Percentiles rank a stretch among this genome's conserved stretches.
phyloP scores from a whole-genome alignment of 805 yeast species.

The Metschnikowia colocasiae region DNA sequence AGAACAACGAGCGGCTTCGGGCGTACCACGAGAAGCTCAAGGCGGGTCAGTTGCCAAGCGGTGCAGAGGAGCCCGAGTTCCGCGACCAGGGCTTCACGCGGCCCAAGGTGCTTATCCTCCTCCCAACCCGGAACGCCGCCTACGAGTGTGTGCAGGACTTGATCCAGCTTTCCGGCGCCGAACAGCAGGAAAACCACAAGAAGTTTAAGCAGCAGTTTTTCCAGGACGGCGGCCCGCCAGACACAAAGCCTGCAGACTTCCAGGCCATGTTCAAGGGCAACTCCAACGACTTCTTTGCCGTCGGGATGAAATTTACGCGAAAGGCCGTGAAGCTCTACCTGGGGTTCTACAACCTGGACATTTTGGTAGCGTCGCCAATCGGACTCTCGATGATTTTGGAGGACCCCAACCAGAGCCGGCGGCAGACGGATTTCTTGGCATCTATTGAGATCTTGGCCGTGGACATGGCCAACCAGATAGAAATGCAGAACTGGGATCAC shows the following conservation, averaged over 20 bases:
- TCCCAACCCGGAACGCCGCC: slow-evolving; percentile 82
- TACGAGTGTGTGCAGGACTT: slow-evolving; percentile 63
- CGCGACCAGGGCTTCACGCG: slow-evolving; percentile 95
- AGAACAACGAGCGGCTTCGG: slow-evolving; percentile 61
- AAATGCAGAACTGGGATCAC: slow-evolving; percentile 93
- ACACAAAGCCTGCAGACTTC: slow-evolving; percentile 78
- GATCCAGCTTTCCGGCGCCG: slow-evolving; percentile 59
- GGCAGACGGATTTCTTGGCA: slow-evolving; percentile 77
- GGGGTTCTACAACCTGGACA: slow-evolving; percentile 78
- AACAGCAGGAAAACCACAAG: slow-evolving; percentile 75
- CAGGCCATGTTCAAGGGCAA: slow-evolving; percentile 79
- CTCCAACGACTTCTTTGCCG: slow-evolving; percentile 83
- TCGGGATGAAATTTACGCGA: slow-evolving; percentile 89
- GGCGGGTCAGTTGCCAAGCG: slow-evolving; percentile 34
- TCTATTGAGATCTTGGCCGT: slow-evolving; percentile 79
- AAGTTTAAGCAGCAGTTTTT: slow-evolving; percentile 71
- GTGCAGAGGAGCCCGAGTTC: slow-evolving; percentile 50
- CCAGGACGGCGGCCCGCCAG: slow-evolving; percentile 46
- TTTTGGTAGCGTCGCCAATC: slow-evolving; percentile 86
- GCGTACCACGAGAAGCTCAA: slow-evolving; percentile 39
- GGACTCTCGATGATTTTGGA: slow-evolving; percentile 77
- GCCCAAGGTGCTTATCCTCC: slow-evolving; percentile 76
- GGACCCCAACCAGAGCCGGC: slow-evolving; percentile 48
- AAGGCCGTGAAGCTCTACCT: slow-evolving; percentile 82
- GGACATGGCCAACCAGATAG: slow-evolving; percentile 82